Percentiles rank a stretch among this genome's conserved stretches.
Evolutionary conservation across 805 yeast genomes (phyloP).

Genomic region (Isabelozyma heimii): DNA sequence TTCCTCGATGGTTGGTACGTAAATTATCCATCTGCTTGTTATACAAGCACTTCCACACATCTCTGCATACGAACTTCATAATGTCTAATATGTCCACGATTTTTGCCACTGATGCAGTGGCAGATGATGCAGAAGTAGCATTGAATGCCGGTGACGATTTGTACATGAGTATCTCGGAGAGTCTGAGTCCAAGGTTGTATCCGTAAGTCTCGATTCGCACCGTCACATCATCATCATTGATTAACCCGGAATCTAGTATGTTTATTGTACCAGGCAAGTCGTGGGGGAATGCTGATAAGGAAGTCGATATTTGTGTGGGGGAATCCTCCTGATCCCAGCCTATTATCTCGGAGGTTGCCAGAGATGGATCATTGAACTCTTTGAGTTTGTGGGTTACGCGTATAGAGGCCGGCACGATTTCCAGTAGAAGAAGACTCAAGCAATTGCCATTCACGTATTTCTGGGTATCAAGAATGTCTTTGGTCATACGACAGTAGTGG

Average conservation of each 20-base stretch:
- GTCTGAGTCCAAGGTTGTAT: constrained; percentile 60
- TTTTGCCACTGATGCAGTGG: constrained; percentile 35
- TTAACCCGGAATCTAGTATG: constrained; percentile 31
- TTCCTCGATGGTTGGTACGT: constrained; percentile 87
- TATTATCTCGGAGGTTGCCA: not conserved
- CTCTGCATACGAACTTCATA: constrained; percentile 90
- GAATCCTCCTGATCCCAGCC: constrained; percentile 7
- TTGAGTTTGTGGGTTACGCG: constrained; percentile 53
- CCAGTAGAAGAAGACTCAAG: constrained; percentile 67
- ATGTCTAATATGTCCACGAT: constrained; percentile 69
- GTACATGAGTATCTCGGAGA: constrained; percentile 48
- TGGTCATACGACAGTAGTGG: constrained; percentile 4
- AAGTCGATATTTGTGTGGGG: constrained; percentile 24
- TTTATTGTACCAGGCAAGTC: constrained; percentile 44
- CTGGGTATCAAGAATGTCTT: constrained; percentile 17
- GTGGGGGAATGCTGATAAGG: constrained; percentile 24
- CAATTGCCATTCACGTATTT: constrained; percentile 53
- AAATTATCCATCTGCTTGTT: constrained; percentile 89
- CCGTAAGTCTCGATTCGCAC: constrained; percentile 71
- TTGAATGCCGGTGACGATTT: constrained; percentile 28
- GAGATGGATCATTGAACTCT: not conserved
- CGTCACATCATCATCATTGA: constrained; percentile 49
- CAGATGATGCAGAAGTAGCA: constrained; percentile 5
- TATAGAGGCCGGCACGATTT: constrained; percentile 70
- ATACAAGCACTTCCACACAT: constrained; percentile 79